These are phyloP conservation scores for Mycena floridula DNA, from an alignment of 768 basidiomycete species.

Conservation along the genomic window DNA sequence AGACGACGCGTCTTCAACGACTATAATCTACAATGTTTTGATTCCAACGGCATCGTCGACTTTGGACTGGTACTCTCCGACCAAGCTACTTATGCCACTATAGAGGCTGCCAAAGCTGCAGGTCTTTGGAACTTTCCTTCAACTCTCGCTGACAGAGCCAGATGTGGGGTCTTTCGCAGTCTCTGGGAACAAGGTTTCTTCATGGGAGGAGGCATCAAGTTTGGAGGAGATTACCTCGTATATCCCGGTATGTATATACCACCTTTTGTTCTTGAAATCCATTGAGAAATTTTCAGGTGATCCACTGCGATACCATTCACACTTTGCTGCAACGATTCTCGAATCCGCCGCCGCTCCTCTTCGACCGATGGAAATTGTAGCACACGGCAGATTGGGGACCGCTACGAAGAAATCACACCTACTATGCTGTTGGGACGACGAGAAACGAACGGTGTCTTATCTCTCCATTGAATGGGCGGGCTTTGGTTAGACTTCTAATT, in stretches of 20 bases:
- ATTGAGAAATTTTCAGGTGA: constrained; percentile 51
- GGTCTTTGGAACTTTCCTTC: constrained; percentile 76
- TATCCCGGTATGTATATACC: constrained; percentile 71
- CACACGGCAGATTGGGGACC: constrained; percentile 91
- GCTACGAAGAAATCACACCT: constrained; percentile 96
- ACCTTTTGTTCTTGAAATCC: background rate
- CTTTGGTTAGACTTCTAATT: constrained; percentile 50
- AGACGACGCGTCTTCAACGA: constrained; percentile 1
- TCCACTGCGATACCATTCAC: constrained; percentile 93
- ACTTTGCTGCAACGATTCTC: constrained; percentile 84
- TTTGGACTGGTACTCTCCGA: constrained; percentile 64
- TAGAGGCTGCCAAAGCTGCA: constrained; percentile 56
- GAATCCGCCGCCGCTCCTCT: constrained; percentile 54
- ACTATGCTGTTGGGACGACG: constrained; percentile 83
- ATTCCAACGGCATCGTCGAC: constrained; percentile 60
- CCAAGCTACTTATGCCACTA: constrained; percentile 40
- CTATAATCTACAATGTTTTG: constrained; percentile 43
- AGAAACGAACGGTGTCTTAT: constrained; percentile 58
- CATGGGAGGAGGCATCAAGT: constrained; percentile 87
- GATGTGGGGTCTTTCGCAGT: constrained; percentile 73
- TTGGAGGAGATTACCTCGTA: constrained; percentile 93
- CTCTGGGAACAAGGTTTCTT: constrained; percentile 82
- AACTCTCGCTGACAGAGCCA: constrained; percentile 59
- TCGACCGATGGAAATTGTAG: constrained; percentile 89
- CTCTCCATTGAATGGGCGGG: constrained; percentile 88